Base-by-base conservation (phyloP, 257 asterid species). In the Nicotiana obtusifolia region DNA sequence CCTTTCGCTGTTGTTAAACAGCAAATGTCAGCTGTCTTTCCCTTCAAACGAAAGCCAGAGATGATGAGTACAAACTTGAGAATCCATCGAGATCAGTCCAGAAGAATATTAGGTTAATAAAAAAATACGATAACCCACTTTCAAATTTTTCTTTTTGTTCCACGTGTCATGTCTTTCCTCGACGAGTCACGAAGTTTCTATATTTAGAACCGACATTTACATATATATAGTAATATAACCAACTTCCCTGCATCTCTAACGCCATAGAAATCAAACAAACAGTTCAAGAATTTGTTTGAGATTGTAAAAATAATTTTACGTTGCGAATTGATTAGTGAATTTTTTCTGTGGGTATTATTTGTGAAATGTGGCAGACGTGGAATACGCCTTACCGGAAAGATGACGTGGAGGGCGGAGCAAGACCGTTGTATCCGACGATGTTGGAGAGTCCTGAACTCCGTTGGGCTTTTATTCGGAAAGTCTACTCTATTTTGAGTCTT, bases 391-490 rank as follows among this genome's bases (percentile, higher is more conserved):
- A 57, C 80, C 82, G 84, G 88, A 91, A 91, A 73, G 80, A 69
- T 71, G 95, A 92, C 61, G 24, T 89, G 89, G 95, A 93, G 62
- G 62, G 76, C 64, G 89, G 90, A 15, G 57, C 53, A 59, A 75
- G 80, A 47, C 89, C 83, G n/a, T 60, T 91, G 56, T 86, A 89
- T 76, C 95, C 92, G 15, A 78, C 80, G 37, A 92, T 90, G 93
- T 76, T 87, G 77, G 97, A 91, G 82, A 82, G 66, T 57, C 93
- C 91, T 9, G 80, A 86, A 65, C 87, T 92, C 83, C 87, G 90
- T 59, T 91, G 97, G 94, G 81, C 82, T 19, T 92, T 92, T 60
- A 89, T 92, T 28, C 85, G 91, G 54, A 92, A 92, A 84, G 87
- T 91, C 1, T 92, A 92, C 61, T 76, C 89, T 0, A 91, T 91